Evolutionary conservation across 345 rosid species (phyloP), one percentile per base, ranked within the genome.

Genomic region (Gossypium rotundifolium): DNA sequence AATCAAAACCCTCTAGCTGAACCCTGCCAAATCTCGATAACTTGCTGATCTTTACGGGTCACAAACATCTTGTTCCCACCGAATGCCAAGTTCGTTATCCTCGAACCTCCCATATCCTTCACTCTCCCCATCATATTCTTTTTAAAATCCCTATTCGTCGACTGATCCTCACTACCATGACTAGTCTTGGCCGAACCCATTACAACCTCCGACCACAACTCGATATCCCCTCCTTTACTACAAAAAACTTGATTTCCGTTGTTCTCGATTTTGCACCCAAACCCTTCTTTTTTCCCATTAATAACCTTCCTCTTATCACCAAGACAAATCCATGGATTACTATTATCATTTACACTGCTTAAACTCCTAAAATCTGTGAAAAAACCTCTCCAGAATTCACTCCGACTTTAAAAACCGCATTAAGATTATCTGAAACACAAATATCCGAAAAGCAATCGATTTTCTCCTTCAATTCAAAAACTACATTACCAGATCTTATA

Each of bases 41-140:
- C 80, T 80, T 91, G 97, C 81, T 81, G 83, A 80, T 87, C 96
- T 77, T 89, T 88, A 12, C 96, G 78, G 9, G 91, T 82, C 72
- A 89, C 81, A 64, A 90, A 89, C 96, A 95, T 88, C 84, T 87
- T 88, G 87, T 78, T 87, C 52, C 98, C 98, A 52, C 95, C 98
- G 78, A 95, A 91, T 11, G 82, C 90, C 81, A 93, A 71, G 58
- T 84, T 88, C 1, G 88, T 84, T 2, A 95, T 81, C 88, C 79
- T 86, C 44, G 78, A 79, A 23, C 87, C 96, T 71, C 84, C 94
- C 77, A 81, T 72, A 58, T 86, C 93, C 54, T 77, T 87, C 25
- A 70, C 72, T 79, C 91, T 85, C 60, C 93, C 94, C 14, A 87
- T 79, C 69, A 77, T 74, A 76, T 92, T 92, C 90, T 83, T 89